A percentile compares a stretch with the other conserved stretches of the same genome.
Conservation (phyloP, 1,139 yeast species). For the Pneumocystis wakefieldiae region DNA sequence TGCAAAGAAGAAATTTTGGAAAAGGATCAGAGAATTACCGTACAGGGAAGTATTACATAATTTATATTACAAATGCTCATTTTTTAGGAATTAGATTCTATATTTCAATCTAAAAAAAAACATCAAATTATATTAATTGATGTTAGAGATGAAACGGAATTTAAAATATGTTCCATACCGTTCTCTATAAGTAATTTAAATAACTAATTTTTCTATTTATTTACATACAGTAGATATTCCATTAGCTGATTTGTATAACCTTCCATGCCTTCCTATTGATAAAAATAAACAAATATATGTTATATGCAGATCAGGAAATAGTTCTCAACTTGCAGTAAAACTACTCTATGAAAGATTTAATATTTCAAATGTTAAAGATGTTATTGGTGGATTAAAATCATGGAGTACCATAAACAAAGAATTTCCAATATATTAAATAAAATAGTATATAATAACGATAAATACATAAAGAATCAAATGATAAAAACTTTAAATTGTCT, state of each 20-base stretch:
- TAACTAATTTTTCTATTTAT: background rate
- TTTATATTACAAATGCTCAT: background rate
- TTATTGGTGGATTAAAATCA: constrained; percentile 59
- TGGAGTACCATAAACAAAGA: constrained; percentile 51
- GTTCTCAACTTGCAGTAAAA: constrained; percentile 65
- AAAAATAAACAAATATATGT: constrained; percentile 30
- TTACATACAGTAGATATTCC: background rate
- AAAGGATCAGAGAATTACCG: constrained; percentile 32
- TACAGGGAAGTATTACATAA: background rate
- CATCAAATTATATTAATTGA: constrained; percentile 47
- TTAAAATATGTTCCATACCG: constrained; percentile 45
- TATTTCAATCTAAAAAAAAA: constrained; percentile 19
- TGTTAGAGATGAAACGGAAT: constrained; percentile 73
- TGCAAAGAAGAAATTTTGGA: constrained; percentile 24
- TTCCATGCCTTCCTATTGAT: constrained; percentile 36
- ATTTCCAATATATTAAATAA: constrained; percentile 50
- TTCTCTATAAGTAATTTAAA: constrained; percentile 34
- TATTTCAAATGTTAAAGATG: constrained; percentile 39
- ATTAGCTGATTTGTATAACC: background rate
- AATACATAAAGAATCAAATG: background rate
- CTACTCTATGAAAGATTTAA: constrained; percentile 39
- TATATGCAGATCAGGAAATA: constrained; percentile 81
- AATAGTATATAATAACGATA: background rate
- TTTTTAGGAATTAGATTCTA: background rate
- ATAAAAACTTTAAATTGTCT: background rate